phyloP scores from a whole-genome alignment of 306 rosid species.

The Lotus japonicus region DNA sequence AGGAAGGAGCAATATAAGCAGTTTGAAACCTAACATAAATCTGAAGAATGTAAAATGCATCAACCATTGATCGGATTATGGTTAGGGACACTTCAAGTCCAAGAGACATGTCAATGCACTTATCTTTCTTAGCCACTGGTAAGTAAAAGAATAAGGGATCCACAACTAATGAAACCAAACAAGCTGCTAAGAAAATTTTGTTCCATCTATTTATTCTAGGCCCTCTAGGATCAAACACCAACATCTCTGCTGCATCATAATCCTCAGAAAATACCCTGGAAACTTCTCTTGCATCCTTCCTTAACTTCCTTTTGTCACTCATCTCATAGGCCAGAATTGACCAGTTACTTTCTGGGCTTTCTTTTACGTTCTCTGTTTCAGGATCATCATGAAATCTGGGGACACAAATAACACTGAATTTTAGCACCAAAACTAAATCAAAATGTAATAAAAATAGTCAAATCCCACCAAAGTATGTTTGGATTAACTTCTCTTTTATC shows the following conservation, averaged over 20 bases:
- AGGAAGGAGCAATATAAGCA: constrained; percentile 55
- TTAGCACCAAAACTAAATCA: constrained; percentile 19
- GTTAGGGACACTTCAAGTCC: constrained; percentile 42
- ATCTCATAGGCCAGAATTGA: constrained; percentile 8
- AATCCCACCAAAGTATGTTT: background rate
- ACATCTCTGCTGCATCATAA: constrained; percentile 37
- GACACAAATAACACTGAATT: background rate
- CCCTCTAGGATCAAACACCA: constrained; percentile 54
- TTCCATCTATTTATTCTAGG: constrained; percentile 37
- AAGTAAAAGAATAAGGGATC: constrained; percentile 57
- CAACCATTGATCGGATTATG: constrained; percentile 39
- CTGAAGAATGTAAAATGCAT: constrained; percentile 49
- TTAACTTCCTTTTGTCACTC: background rate
- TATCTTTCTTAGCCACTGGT: constrained; percentile 40
- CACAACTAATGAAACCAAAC: constrained; percentile 51
- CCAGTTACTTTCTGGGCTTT: constrained; percentile 8
- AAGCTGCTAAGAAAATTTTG: constrained; percentile 47
- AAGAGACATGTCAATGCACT: constrained; percentile 33
- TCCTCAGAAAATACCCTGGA: constrained; percentile 64
- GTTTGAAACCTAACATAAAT: constrained; percentile 47
- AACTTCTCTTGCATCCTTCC: constrained; percentile 32
- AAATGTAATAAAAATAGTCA: background rate
- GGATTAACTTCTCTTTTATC: too few relatives aligned
- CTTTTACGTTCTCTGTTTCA: constrained; percentile 25
- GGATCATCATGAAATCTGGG: constrained; percentile 43